Evolutionary conservation across 768 basidiomycete genomes (phyloP), one percentile per base, ranked within the genome.

Genomic region (Mycena pura): DNA sequence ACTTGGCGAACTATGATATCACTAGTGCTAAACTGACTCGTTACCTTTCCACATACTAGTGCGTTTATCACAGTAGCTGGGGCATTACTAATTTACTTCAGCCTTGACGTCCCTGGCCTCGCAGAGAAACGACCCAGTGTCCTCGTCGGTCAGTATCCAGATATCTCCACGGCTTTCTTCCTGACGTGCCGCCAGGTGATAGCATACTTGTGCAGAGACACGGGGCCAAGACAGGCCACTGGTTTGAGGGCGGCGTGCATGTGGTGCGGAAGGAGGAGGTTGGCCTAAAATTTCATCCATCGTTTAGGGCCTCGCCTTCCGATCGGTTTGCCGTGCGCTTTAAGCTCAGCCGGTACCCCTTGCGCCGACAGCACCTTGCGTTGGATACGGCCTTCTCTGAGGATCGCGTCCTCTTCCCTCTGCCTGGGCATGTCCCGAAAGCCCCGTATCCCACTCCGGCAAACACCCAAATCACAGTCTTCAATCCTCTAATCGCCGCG

Each of bases 221-320:
- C 22, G 78, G 77, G 22, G 69, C 76, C 4, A 65, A 67, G 0
- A 59, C 71, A 17, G 82, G 80, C 0, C 78, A 78, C 27, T 89
- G 86, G 86, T 86, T 74, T 54, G 82, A 84, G 69, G 88, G 88
- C 14, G 78, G 79, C 36, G 87, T 89, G 5, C 86, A 87, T 50
- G 69, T 77, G 6, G 78, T 88, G 13, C 78, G 74, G 28, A 71
- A 80, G 58, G 72, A 75, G 9, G 77, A 83, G 71, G 85, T 90
- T 8, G 80, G 78, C 1, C 74, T 90, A 0, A 73, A 77, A 15
- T 86, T 89, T 63, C 73, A 80, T 41, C 43, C 62, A 0, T 76
- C 76, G 4, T 90, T 89, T 70, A 62, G 62, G 21, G 72, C 69
- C 67, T 62, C 67, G 2, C 55, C 71, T 9, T 74, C 75, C 4